Evolutionary conservation across 2,329 filamentous ascomycete species (phyloP).

Genomic region (Diplodia corticola): DNA sequence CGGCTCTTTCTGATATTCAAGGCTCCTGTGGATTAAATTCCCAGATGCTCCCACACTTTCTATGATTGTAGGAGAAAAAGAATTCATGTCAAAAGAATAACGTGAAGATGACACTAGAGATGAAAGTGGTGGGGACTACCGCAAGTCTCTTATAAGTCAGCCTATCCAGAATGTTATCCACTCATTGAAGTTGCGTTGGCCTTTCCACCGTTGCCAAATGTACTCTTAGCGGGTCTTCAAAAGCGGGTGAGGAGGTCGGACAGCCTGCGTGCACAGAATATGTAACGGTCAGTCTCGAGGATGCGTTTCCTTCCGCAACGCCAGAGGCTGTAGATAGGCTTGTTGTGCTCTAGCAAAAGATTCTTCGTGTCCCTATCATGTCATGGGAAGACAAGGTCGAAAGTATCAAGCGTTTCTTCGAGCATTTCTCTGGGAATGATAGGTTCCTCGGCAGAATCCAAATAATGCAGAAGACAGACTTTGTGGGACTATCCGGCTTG

Average conservation of each 20-base stretch:
- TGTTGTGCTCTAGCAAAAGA: not conserved
- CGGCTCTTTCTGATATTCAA: not conserved
- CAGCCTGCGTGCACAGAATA: not conserved
- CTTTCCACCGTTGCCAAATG: not conserved
- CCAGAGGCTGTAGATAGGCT: not conserved
- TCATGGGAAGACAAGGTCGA: not conserved
- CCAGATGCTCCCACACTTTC: not conserved
- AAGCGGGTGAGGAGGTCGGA: not conserved
- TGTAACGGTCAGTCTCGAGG: not conserved
- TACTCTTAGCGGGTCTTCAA: not conserved
- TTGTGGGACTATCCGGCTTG: not conserved
- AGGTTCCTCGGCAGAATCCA: not conserved
- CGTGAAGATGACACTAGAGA: not conserved
- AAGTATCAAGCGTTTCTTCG: not conserved
- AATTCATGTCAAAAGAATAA: not conserved
- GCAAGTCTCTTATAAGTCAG: too few species aligned
- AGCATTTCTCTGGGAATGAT: not conserved
- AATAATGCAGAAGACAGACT: not conserved
- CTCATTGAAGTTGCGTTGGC: not conserved
- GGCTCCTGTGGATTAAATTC: not conserved
- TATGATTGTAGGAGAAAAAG: not conserved
- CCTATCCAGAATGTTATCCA: not conserved
- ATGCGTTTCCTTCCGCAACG: not conserved
- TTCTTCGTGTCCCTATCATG: not conserved
- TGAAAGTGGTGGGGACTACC: too few species aligned